Evolutionary conservation across 306 rosid genomes (phyloP), one percentile per base, ranked within the genome.

Genomic region (Vigna unguiculata): DNA sequence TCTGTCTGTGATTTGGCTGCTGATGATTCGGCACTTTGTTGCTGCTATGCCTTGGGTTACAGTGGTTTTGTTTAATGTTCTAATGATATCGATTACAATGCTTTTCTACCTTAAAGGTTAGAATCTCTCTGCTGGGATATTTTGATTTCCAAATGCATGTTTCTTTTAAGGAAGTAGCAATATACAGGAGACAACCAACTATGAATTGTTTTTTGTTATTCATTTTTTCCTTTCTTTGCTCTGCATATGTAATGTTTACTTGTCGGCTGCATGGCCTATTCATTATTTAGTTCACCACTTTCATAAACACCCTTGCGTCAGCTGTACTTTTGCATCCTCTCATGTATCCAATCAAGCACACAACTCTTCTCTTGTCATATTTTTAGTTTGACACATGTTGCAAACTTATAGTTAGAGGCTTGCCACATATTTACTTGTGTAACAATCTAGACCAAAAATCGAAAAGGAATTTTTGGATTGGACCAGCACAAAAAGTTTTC

Each of bases 31-130:
- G 40, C 92, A 92, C 85, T 89, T 95, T 58, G 97, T 95, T 75
- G 82, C 85, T 41, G 97, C 99, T 30, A 95, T 92, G 99, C 99
- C 99, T 61, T 95, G 99, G 99, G 80, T 95, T 82, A 95, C 97
- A 3, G 96, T 92, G 62, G 83, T 77, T 24, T 81, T 90, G 49
- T 92, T 92, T 72, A 84, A 95, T 77, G 65, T 90, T 64, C 97
- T 95, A 78, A 89, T 90, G 14, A 54, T 90, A 86, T 82, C 96
- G 25, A 96, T 92, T 81, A 89, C 97, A 53, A 90, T 95, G 91
- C 86, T 88, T 78, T 92, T 83, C 85, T 92, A 95, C 86, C 80
- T 95, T 41, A 95, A 95, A 95, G 99, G 99, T 94, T 65, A 69
- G 91, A 51, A 76, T 77, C 54, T 77, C 54, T 72, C 72, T 43